Conservation (phyloP, 1,284 basidiomycete genomes). For the Trametes versicolor region DNA sequence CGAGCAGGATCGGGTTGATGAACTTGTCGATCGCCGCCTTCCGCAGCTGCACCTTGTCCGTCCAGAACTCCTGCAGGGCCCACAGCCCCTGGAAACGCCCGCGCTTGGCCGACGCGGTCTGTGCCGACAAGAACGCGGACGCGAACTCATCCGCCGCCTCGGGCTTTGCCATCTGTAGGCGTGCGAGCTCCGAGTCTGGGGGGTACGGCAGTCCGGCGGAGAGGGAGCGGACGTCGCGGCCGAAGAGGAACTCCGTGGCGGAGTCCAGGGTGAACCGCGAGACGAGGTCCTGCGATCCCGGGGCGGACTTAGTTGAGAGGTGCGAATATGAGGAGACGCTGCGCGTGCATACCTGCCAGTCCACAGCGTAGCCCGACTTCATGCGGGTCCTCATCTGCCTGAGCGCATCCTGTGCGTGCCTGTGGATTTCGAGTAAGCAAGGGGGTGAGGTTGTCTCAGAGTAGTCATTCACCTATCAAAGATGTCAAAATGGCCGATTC, state of each 20-base stretch:
- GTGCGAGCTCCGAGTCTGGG: slow-evolving; percentile 29
- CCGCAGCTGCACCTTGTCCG: slow-evolving; percentile 53
- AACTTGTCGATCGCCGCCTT: slow-evolving; percentile 61
- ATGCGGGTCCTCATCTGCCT: slow-evolving; percentile 49
- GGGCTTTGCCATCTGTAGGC: slow-evolving; percentile 20
- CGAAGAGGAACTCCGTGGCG: slow-evolving; percentile 52
- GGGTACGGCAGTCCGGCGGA: slow-evolving; percentile 42
- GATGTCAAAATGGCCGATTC: slow-evolving; percentile 60
- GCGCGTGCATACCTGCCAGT: slow-evolving; percentile 54
- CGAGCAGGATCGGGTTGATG: slow-evolving; percentile 58
- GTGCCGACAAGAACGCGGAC: slow-evolving; percentile 43
- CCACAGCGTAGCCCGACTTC: slow-evolving; percentile 55
- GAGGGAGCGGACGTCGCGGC: slow-evolving; percentile 46
- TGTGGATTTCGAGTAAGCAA: slow-evolving; percentile 3
- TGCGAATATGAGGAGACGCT: neutral
- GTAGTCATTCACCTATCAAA: slow-evolving; percentile 48
- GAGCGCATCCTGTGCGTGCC: slow-evolving; percentile 42
- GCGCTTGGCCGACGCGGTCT: slow-evolving; percentile 51
- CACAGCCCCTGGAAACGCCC: slow-evolving; percentile 49
- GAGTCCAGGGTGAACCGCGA: slow-evolving; percentile 51
- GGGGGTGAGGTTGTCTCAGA: neutral
- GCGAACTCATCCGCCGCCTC: slow-evolving; percentile 46
- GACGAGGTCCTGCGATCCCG: slow-evolving; percentile 42
- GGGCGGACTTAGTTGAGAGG: slow-evolving; percentile 4
- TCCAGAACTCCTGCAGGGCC: slow-evolving; percentile 59